These are phyloP conservation scores for Brassica cretica DNA, from an alignment of 345 rosid genomes.

Conservation along the genomic window DNA sequence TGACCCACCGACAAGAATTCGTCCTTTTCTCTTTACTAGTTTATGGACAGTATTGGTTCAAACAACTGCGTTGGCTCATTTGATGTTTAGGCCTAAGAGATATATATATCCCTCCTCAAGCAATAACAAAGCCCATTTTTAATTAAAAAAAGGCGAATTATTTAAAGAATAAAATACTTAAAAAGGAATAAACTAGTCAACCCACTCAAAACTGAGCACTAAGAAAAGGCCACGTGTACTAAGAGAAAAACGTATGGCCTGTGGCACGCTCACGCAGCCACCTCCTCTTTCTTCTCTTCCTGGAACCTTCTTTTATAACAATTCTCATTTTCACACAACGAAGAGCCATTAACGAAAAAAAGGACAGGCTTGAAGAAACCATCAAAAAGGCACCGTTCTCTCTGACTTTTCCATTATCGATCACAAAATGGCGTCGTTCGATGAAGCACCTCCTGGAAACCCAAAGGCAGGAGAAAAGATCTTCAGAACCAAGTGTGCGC, in stretches of 20 bases:
- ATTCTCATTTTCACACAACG: background rate
- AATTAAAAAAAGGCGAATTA: too few relatives aligned
- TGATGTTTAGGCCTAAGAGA: too few relatives aligned
- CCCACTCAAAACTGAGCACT: background rate
- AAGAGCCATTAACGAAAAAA: background rate
- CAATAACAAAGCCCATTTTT: too few relatives aligned
- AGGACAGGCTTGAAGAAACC: background rate
- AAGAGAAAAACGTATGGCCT: background rate
- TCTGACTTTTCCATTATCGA: background rate
- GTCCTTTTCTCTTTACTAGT: too few relatives aligned
- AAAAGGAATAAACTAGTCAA: background rate
- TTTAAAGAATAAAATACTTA: background rate
- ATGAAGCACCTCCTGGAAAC: conserved; percentile 82
- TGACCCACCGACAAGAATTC: too few relatives aligned
- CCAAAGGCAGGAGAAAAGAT: conserved; percentile 77
- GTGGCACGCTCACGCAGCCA: background rate
- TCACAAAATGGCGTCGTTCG: conserved; percentile 73
- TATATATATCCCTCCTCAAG: too few relatives aligned
- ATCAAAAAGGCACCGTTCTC: conserved; percentile 6
- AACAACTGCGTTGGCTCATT: too few relatives aligned
- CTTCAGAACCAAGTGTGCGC: conserved; percentile 68
- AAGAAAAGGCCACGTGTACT: background rate
- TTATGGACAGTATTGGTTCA: too few relatives aligned
- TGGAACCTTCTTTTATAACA: background rate
- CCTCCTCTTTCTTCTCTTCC: background rate